Evolutionary conservation across 2,329 filamentous ascomycete genomes (phyloP).

Genomic region (Emmonsia crescens): DNA sequence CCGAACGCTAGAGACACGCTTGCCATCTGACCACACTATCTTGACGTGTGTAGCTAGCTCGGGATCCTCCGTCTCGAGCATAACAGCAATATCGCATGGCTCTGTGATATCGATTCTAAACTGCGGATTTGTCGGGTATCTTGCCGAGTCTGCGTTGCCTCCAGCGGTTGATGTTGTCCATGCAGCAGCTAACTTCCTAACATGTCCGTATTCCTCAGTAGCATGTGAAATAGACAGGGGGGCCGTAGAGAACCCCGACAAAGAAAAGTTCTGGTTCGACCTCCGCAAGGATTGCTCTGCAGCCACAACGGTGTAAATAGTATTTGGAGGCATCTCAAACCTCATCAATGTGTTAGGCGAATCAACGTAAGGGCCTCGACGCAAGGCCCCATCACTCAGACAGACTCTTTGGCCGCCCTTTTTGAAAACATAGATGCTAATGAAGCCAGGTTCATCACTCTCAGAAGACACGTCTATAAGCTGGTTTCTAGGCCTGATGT

Average conservation of each 20-base stretch:
- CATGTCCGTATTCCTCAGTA: constrained; percentile 47
- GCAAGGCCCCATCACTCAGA: constrained; percentile 58
- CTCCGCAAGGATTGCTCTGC: constrained; percentile 69
- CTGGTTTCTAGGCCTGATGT: constrained; percentile 19
- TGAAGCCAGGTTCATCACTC: constrained; percentile 59
- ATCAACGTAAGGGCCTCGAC: constrained; percentile 80
- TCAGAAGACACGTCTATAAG: constrained; percentile 31
- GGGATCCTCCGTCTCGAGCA: constrained; percentile 57
- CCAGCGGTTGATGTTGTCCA: constrained; percentile 78
- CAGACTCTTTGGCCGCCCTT: constrained; percentile 61
- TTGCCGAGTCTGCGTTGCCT: constrained; percentile 65
- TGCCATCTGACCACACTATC: constrained; percentile 65
- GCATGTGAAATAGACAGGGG: constrained; percentile 54
- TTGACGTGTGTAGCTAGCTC: constrained; percentile 75
- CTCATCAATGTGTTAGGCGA: constrained; percentile 83
- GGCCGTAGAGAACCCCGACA: constrained; percentile 66
- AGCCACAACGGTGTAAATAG: constrained; percentile 54
- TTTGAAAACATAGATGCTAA: constrained; percentile 74
- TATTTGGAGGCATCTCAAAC: constrained; percentile 48
- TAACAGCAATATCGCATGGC: constrained; percentile 54
- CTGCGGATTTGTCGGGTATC: constrained; percentile 80
- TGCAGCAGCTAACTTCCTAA: constrained; percentile 48
- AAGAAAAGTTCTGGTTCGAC: constrained; percentile 68
- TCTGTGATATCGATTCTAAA: constrained; percentile 53
- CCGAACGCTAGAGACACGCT: constrained; percentile 57